Evolutionary conservation across 192 early-diverging fungal genomes (phyloP).

Genomic region (Dissophora globulifera): DNA sequence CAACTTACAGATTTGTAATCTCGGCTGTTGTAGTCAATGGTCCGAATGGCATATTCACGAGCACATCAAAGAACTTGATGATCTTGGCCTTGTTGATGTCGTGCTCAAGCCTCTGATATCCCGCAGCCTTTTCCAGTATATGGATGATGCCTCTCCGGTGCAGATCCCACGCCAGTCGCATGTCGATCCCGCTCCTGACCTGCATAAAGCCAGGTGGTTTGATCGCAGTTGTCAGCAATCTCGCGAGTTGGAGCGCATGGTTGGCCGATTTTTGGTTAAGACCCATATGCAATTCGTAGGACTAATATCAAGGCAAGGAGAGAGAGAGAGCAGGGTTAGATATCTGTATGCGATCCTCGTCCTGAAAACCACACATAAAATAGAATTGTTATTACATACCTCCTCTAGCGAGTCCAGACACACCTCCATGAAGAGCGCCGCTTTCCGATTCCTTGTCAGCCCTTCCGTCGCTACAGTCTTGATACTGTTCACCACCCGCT

Average conservation of each 20-base stretch:
- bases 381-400: slow-evolving; percentile 48
- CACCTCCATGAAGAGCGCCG: slow-evolving; percentile 41
- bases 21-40: slow-evolving; percentile 34
- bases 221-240: slow-evolving; percentile 23
- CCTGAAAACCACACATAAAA: neutral
- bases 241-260: slow-evolving; percentile 54
- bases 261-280: slow-evolving; percentile 30
- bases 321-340: neutral
- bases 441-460: slow-evolving; percentile 5
- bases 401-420: slow-evolving; percentile 56
- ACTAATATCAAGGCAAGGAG: neutral
- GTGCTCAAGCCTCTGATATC: slow-evolving; percentile 9
- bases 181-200: slow-evolving; percentile 26
- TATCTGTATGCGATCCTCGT: no score
- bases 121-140: slow-evolving; percentile 34
- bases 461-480: slow-evolving; percentile 43
- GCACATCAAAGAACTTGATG: slow-evolving; percentile 61
- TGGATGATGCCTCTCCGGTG: slow-evolving; percentile 56
- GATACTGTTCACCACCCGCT: slow-evolving; percentile 52
- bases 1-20: slow-evolving; percentile 56
- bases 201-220: slow-evolving; percentile 41
- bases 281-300: slow-evolving; percentile 45
- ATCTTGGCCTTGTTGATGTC: slow-evolving; percentile 15
- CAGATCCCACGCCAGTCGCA: slow-evolving; percentile 26
- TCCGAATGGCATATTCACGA: slow-evolving; percentile 50